Conservation (phyloP, 1,139 yeast species). For the Hemisphaericaspora subhashii region DNA sequence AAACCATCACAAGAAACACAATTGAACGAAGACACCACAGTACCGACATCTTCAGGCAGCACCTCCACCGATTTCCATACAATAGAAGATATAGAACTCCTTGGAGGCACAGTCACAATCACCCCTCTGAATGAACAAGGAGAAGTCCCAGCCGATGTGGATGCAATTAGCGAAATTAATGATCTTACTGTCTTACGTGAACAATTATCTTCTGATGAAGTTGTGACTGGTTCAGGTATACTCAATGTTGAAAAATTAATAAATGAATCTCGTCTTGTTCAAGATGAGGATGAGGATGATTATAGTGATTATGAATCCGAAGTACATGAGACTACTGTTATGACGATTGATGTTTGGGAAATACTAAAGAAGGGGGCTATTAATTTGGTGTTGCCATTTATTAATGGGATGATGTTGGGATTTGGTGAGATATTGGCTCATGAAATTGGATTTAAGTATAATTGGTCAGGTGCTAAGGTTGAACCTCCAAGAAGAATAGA, state of each 20-base stretch:
- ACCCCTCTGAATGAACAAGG: background rate
- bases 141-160: constrained; percentile 5
- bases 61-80: background rate
- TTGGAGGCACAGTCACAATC: background rate
- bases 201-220: constrained; percentile 67
- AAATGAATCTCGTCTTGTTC: constrained; percentile 19
- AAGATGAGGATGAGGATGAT: constrained; percentile 13
- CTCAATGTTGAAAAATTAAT: constrained; percentile 24
- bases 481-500: constrained; percentile 38
- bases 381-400: constrained; percentile 79
- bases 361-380: constrained; percentile 57
- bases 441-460: constrained; percentile 79
- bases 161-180: constrained; percentile 15
- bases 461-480: constrained; percentile 77
- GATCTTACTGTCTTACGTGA: constrained; percentile 57
- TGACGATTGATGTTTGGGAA: constrained; percentile 27
- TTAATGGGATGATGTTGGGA: constrained; percentile 95
- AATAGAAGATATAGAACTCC: too few relatives aligned
- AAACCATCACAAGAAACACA: background rate
- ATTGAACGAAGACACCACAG: background rate
- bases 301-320: background rate
- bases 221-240: constrained; percentile 37
- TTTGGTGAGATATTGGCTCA: constrained; percentile 96
- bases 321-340: background rate
- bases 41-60: background rate